Evolutionary conservation across 768 basidiomycete genomes (phyloP), one percentile per base, ranked within the genome.

Genomic region (Calocera cornea): DNA sequence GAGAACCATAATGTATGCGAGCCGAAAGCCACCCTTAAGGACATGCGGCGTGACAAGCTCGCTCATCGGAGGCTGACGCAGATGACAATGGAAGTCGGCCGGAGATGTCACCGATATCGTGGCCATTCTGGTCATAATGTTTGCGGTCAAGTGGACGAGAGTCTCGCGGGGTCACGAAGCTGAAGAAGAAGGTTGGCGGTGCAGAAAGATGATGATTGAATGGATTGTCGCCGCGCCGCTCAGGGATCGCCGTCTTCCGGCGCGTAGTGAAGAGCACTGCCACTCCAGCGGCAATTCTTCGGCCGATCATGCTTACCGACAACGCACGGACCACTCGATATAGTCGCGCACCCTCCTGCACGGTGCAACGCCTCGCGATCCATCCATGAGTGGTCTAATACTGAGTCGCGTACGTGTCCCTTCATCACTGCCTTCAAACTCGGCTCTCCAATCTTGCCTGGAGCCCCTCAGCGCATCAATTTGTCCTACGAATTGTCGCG

Each of bases 61-160:
- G 29, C 88, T 87, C 70, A 99, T 79, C 34, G 84, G 78, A 33
- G 90, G 93, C 75, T 98, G 92, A 44, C 97, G 86, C 33, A 99
- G 86, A 76, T 99, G 95, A 71, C 97, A 95, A 80, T 99, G 97
- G 74, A 97, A 95, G 80, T 94, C 92, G 34, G 90, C 88, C 17
- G 92, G 91, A 1, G 89, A 71, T 10, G 54, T 60, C 5, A 31
- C 16, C 31, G 54, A 60, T 11, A 60, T 60, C 10, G 54, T 60
- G 5, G 14, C 54, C 54, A 60, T 60, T 60, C 31, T 33, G 24
- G 24, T 60, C 14, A 19, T 29, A 33, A 60, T 16, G 10, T 22
- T 29, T 11, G 54, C 22, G 2, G 54, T 60, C 7, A 33, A 60
- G 44, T 24, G 3, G 44, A 27, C 7, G 31, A 27, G 54, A 60